Base-by-base conservation (phyloP, 2,329 filamentous ascomycete genomes). In the Cladorrhinum sp. region DNA sequence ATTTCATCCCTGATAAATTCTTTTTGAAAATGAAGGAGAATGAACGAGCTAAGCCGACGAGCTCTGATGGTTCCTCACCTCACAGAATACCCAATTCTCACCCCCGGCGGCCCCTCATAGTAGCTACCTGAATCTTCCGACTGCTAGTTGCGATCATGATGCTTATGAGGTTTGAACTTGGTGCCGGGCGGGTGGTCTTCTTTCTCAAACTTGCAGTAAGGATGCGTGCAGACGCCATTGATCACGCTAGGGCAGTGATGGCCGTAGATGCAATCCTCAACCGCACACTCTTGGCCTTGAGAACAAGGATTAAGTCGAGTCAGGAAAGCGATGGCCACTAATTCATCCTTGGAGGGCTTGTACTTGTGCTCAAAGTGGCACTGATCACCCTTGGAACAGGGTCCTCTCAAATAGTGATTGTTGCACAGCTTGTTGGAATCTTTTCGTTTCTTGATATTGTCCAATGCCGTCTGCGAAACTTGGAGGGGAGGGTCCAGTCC, bases 241-340 rank as follows among this genome's bases (percentile, higher is more conserved):
- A 70, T 71, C n/a, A 82, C 76, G 62, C 78, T 84, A 0, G 83
- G 82, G 65, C 82, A 85, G 67, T 87, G 80, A 69, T 87, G 85
- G 2, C 85, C 85, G 66, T 87, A 87, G 61, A 87, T 86, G 69
- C 85, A 87, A 63, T 82, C 80, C 1, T 80, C 77, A 3, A 79
- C 73, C 6, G 82, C 79, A 65, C 85, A 87, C n/a, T 83, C 76
- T 69, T 87, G 85, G 0, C 82, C 82, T 28, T 74, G 78, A 0
- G 76, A 76, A 71, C 85, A 87, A 1, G 84, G 85, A 60, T 85
- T 86, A 59, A 83, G 73, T 5, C 85, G 77, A 2, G 83, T 79
- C 54, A 87, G 67, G 65, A 81, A 80, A 0, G 80, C 78, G 63
- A 87, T 82, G 2, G 83, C 84, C 36, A 78, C 78, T 56, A 82